Evolutionary conservation across 176 grass and related monocot genomes (phyloP).

Genomic region (Chrysopogon serrulatus): DNA sequence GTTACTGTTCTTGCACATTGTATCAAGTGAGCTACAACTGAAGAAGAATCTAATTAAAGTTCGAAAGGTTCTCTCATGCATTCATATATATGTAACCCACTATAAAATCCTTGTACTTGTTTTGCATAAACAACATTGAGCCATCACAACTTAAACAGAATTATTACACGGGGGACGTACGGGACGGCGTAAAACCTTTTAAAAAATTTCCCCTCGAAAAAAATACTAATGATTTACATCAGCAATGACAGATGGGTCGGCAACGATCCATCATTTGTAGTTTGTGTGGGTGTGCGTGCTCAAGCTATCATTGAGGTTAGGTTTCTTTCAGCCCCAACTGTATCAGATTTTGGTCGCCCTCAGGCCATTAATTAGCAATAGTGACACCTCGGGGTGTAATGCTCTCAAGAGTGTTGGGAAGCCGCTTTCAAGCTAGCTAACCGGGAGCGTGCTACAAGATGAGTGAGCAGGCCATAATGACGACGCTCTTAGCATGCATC

Average conservation of each 20-base stretch:
- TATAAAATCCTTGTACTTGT: not conserved
- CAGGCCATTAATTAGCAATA: constrained; percentile 15
- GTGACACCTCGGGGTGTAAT: constrained; percentile 2
- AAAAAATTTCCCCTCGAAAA: not conserved
- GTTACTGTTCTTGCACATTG: not conserved
- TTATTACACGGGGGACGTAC: not conserved
- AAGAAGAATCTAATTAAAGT: not conserved
- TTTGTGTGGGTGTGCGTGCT: not conserved
- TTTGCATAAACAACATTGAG: not conserved
- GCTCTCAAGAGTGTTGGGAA: constrained; percentile 31
- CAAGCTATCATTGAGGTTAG: not conserved
- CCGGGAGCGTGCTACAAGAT: not conserved
- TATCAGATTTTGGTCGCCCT: constrained; percentile 33
- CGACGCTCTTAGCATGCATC: not conserved
- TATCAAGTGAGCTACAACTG: not conserved
- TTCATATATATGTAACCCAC: not conserved
- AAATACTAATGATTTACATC: not conserved
- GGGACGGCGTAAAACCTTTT: not conserved
- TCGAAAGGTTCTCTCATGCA: not conserved
- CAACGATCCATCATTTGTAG: not conserved
- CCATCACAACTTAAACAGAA: not conserved
- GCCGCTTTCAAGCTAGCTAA: constrained; percentile 23
- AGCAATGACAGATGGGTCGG: not conserved
- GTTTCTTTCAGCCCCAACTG: constrained; percentile 9
- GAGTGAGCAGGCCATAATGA: constrained; percentile 2